A percentile compares a stretch with the other conserved stretches of the same genome.
Evolutionary conservation across 1,284 basidiomycete genomes (phyloP).

Genomic region (Phaffia rhodozyma): DNA sequence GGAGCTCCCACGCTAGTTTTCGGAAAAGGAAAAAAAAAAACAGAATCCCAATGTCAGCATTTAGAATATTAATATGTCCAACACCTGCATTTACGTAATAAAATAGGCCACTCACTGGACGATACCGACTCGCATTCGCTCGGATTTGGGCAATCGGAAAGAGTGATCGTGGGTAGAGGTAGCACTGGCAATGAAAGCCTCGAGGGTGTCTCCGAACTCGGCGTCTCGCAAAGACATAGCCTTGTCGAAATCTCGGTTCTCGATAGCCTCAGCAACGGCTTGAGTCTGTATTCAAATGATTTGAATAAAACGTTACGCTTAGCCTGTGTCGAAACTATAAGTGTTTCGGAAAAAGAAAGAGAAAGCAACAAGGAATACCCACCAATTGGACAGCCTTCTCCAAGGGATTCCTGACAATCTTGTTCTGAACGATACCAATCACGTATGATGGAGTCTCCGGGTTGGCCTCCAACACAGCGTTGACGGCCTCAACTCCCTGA

Average conservation of each 20-base stretch:
- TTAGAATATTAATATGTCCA: not conserved
- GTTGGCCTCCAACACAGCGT: constrained; percentile 76
- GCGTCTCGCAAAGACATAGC: constrained; percentile 83
- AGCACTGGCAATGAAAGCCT: constrained; percentile 68
- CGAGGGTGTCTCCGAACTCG: constrained; percentile 77
- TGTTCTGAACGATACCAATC: constrained; percentile 93
- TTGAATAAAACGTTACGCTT: not conserved
- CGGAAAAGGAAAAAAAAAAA: not conserved
- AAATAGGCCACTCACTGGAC: constrained; percentile 58
- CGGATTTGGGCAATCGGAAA: constrained; percentile 39
- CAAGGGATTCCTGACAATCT: constrained; percentile 80
- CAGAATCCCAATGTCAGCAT: constrained; percentile 8
- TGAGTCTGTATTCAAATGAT: constrained; percentile 49
- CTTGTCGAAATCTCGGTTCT: constrained; percentile 67
- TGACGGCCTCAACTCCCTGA: constrained; percentile 87
- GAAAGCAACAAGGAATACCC: constrained; percentile 18
- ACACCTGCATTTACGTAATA: not conserved
- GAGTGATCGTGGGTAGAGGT: constrained; percentile 48
- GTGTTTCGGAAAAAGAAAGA: not conserved
- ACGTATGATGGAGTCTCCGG: constrained; percentile 91
- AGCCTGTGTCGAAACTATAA: not conserved
- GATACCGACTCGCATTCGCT: constrained; percentile 78
- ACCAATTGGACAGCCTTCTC: constrained; percentile 86
- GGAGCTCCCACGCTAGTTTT: constrained; percentile 74
- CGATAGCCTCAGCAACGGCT: constrained; percentile 71